These are phyloP conservation scores for Fusarium scirpi DNA, from an alignment of 2,329 filamentous ascomycete species.

Conservation along the genomic window DNA sequence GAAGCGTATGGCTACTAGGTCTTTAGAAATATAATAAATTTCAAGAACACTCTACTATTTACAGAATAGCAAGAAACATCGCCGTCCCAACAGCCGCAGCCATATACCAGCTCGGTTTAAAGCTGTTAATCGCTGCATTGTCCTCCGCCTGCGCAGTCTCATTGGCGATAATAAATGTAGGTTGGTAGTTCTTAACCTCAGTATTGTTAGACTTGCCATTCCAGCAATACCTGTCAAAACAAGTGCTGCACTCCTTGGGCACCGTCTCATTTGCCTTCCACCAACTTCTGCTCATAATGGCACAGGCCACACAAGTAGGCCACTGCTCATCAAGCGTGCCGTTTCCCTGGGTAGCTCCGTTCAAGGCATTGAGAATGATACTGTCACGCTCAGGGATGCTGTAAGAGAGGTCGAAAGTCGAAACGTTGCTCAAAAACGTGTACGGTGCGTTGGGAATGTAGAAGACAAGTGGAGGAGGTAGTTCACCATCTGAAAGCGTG, in stretches of 20 bases:
- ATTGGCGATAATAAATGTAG: slow-evolving; percentile 45
- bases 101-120: slow-evolving; percentile 4
- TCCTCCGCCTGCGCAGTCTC: slow-evolving; percentile 16
- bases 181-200: slow-evolving; percentile 51
- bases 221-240: slow-evolving; percentile 92
- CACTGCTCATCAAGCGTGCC: slow-evolving; percentile 79
- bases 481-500: slow-evolving; percentile 55
- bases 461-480: slow-evolving; percentile 75
- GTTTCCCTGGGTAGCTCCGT: slow-evolving; percentile 86
- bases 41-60: not conserved
- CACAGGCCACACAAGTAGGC: slow-evolving; percentile 90
- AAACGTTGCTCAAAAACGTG: slow-evolving; percentile 79
- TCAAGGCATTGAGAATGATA: slow-evolving; percentile 88
- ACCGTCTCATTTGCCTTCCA: slow-evolving; percentile 75
- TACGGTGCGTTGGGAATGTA: slow-evolving; percentile 87
- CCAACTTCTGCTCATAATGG: slow-evolving; percentile 81
- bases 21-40: not conserved
- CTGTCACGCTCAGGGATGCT: slow-evolving; percentile 74
- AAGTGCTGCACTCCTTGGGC: slow-evolving; percentile 78
- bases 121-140: not conserved
- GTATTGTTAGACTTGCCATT: slow-evolving; percentile 71
- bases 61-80: slow-evolving; percentile 3
- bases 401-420: slow-evolving; percentile 79
- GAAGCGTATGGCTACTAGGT: not conserved
- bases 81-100: slow-evolving; percentile 1